phyloP scores from a whole-genome alignment of 1,139 yeast species.

The Kurtzmaniella natalensis region DNA sequence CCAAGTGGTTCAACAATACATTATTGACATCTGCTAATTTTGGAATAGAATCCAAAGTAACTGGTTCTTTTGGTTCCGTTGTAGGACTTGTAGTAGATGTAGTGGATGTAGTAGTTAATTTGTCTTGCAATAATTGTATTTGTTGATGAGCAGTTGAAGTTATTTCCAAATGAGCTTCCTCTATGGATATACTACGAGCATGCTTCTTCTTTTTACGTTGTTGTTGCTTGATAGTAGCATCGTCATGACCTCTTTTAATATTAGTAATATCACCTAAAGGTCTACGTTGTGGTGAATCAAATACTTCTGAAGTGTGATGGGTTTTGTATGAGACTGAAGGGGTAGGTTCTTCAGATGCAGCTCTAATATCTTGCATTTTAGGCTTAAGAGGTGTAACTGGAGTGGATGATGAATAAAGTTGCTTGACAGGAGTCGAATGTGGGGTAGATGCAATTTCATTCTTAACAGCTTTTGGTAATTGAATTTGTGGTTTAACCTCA shows the following conservation, averaged over 20 bases:
- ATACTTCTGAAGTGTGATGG: background rate
- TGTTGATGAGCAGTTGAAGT: conserved; percentile 13
- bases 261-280: conserved; percentile 1
- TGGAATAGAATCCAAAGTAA: conserved; percentile 27
- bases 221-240: conserved; percentile 1
- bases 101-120: background rate
- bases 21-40: conserved; percentile 52
- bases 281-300: background rate
- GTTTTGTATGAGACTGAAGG: conserved; percentile 10
- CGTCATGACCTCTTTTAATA: conserved; percentile 7
- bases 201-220: conserved; percentile 6
- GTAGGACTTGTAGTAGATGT: background rate
- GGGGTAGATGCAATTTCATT: background rate
- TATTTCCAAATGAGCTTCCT: conserved; percentile 30
- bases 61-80: conserved; percentile 16
- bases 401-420: conserved; percentile 8
- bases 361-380: conserved; percentile 11
- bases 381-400: conserved; percentile 14
- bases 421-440: conserved; percentile 3
- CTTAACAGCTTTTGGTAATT: background rate
- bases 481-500: background rate
- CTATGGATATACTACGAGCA: too few species aligned
- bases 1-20: conserved; percentile 76
- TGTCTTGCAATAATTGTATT: background rate
- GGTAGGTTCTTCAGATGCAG: conserved; percentile 21